These are phyloP conservation scores for Eucalyptus camaldulensis DNA, from an alignment of 345 rosid genomes.

Conservation along the genomic window DNA sequence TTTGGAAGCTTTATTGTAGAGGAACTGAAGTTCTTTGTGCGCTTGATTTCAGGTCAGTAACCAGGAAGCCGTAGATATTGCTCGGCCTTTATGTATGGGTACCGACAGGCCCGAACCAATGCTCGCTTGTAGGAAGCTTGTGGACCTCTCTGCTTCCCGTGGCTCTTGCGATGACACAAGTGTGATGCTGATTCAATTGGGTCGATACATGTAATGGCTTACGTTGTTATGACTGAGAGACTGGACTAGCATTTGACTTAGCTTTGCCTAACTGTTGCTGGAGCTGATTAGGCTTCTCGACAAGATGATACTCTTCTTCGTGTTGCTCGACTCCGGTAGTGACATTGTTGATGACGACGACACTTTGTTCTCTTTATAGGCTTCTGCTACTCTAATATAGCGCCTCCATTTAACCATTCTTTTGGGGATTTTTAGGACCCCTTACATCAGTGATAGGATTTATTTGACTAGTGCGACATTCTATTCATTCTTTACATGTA, in stretches of 20 bases:
- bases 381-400: neutral
- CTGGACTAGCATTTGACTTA: neutral
- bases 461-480: neutral
- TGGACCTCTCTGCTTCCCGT: slow-evolving; percentile 48
- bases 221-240: neutral
- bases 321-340: neutral
- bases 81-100: slow-evolving; percentile 35
- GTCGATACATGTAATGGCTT: slow-evolving; percentile 6
- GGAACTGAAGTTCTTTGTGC: neutral
- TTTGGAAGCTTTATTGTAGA: neutral
- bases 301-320: neutral
- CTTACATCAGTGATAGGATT: neutral
- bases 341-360: neutral
- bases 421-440: neutral
- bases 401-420: neutral
- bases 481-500: neutral
- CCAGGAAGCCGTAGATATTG: slow-evolving; percentile 84
- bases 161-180: slow-evolving; percentile 74
- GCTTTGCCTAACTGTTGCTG: neutral
- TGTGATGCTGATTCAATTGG: slow-evolving; percentile 56
- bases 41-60: slow-evolving; percentile 44
- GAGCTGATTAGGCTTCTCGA: neutral
- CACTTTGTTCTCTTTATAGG: neutral
- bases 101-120: slow-evolving; percentile 24
- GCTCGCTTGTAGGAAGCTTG: slow-evolving; percentile 68